Conservation (phyloP, 2,329 filamentous ascomycete genomes). For the Lachnellula occidentalis region DNA sequence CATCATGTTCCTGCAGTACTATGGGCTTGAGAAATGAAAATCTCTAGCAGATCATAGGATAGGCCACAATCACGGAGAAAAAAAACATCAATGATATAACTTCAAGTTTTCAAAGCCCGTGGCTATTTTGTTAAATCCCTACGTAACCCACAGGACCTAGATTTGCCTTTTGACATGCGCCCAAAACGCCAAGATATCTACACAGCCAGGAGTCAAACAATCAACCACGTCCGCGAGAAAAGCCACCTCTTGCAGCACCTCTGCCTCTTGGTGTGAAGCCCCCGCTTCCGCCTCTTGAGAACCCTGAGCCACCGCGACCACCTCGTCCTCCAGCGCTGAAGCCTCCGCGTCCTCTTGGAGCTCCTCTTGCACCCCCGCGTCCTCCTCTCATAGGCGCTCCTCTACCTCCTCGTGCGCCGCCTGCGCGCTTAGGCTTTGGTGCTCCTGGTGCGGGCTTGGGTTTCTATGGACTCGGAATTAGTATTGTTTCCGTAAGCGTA, state of each 20-base stretch:
- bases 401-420: slow-evolving; percentile 49
- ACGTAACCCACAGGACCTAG: slow-evolving; percentile 8
- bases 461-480: slow-evolving; percentile 41
- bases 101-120: not conserved
- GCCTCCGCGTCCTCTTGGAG: slow-evolving; percentile 48
- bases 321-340: slow-evolving; percentile 39
- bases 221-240: slow-evolving; percentile 29
- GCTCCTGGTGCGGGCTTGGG: slow-evolving; percentile 70
- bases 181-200: slow-evolving; percentile 27
- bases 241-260: slow-evolving; percentile 29
- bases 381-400: slow-evolving; percentile 40
- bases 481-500: not conserved
- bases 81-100: not conserved
- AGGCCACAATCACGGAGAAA: too few species aligned
- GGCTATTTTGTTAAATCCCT: slow-evolving; percentile 9
- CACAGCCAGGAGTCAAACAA: slow-evolving; percentile 5
- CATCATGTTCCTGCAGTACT: too few species aligned
- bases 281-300: slow-evolving; percentile 30
- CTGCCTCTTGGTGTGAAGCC: slow-evolving; percentile 30
- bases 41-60: too few species aligned
- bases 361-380: slow-evolving; percentile 41
- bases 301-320: slow-evolving; percentile 34
- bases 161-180: slow-evolving; percentile 11
- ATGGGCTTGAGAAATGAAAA: not conserved
- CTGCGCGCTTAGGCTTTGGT: slow-evolving; percentile 63